Evolutionary conservation across 805 yeast genomes (phyloP), one percentile per base, ranked within the genome.

Genomic region (Millerozyma miso): DNA sequence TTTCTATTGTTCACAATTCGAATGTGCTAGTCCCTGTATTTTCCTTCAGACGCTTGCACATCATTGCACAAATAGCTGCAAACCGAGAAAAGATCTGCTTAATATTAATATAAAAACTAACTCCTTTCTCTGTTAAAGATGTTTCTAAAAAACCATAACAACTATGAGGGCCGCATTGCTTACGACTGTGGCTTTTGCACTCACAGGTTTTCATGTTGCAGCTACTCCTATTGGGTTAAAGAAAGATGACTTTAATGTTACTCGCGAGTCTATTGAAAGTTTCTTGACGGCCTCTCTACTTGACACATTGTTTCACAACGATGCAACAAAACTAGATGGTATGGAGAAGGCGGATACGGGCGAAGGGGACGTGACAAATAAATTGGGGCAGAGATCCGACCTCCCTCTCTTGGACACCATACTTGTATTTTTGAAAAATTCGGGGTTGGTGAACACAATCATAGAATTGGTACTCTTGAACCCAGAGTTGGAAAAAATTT

Each of bases 391-490:
- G 5, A 46, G 55, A 33, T 54, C 59, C 6, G 45, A 54, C 38
- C 32, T 51, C 33, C 62, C 63, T 2, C 42, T 59, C 35, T 52
- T 60, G 42, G 63, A 59, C 32, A 35, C 43, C 20, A 44, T 59
- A 17, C 51, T 58, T 37, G 19, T 40, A 1, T 49, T 54, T 2
- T 50, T 59, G 49, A 49, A 50, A 18, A 53, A 57, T 29, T 42
- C 60, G 4, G 55, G 55, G n/a, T 42, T 59, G 33, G 59, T 58
- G 31, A 50, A 43, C 35, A 34, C 39, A 8, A 50, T 60, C 17
- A 54, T 60, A 40, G 56, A 58, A 31, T 45, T 45, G 23, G 60
- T 56, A 18, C 50, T 60, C 37, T 49, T 55, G 31, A 49, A 44
- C 35, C 62, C 58, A 3, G 43, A 43, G 7, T 47, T 60, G 18